These are phyloP conservation scores for Aureobasidium subglaciale DNA, from an alignment of 2,329 filamentous ascomycete genomes.

Conservation along the genomic window DNA sequence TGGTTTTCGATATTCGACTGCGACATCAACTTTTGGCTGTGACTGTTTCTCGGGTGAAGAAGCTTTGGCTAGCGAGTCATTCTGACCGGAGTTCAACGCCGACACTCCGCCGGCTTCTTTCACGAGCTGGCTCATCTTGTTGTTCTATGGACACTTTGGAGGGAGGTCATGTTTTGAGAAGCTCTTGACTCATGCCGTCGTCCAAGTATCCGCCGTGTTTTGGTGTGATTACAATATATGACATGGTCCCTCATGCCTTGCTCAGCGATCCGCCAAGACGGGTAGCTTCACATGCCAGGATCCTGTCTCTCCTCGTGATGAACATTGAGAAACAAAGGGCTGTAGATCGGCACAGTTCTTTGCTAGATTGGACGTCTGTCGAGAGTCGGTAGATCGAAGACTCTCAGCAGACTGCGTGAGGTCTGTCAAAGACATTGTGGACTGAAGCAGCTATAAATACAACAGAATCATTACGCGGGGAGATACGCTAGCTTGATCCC, in stretches of 20 bases:
- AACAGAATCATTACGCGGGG: no score
- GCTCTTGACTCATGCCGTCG: background rate
- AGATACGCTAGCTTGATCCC: background rate
- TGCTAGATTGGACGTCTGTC: no score
- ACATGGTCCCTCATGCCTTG: background rate
- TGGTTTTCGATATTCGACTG: background rate
- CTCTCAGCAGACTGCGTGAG: no score
- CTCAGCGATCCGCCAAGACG: background rate
- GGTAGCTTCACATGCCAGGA: background rate
- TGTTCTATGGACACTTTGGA: background rate
- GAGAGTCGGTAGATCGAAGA: no score
- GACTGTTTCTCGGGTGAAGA: background rate
- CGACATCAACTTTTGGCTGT: background rate
- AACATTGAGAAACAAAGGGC: no score
- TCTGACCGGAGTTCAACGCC: background rate
- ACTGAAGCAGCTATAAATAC: no score
- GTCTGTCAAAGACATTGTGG: no score
- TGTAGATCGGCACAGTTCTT: no score
- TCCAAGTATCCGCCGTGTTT: background rate
- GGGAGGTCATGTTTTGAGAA: no score
- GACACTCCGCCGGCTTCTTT: background rate
- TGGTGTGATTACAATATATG: background rate
- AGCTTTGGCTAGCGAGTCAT: slow-evolving; percentile 8
- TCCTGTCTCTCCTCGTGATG: no score
- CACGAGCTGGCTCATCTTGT: background rate